Conservation (phyloP, 768 basidiomycete species). For the Mycena haematopus region DNA sequence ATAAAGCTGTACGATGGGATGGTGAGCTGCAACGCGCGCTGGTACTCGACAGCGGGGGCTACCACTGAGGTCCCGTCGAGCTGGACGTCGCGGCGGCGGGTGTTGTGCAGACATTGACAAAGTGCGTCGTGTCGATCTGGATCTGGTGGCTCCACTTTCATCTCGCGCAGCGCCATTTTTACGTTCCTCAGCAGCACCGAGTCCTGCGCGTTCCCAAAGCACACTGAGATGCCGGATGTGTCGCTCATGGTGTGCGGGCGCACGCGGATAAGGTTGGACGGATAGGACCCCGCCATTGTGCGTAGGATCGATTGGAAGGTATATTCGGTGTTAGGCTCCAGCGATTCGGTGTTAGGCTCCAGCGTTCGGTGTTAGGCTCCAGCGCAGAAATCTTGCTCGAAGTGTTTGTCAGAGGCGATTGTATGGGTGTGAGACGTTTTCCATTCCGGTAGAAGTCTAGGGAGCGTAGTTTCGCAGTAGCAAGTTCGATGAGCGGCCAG, state of each 20-base stretch:
- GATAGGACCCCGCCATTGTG: slow-evolving; percentile 90
- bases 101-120: slow-evolving; percentile 94
- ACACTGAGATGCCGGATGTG: slow-evolving; percentile 93
- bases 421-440: slow-evolving; percentile 86
- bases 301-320: slow-evolving; percentile 93
- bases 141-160: slow-evolving; percentile 93
- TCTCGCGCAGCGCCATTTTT: slow-evolving; percentile 79
- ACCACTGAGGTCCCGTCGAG: slow-evolving; percentile 56
- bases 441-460: slow-evolving; percentile 94
- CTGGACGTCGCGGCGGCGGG: slow-evolving; percentile 71
- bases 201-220: slow-evolving; percentile 92
- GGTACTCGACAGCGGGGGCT: slow-evolving; percentile 87
- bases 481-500: slow-evolving; percentile 87
- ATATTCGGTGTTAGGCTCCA: slow-evolving; percentile 85
- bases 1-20: slow-evolving; percentile 92
- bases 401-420: slow-evolving; percentile 81
- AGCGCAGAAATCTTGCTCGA: slow-evolving; percentile 88
- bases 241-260: slow-evolving; percentile 95
- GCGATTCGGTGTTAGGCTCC: too few species aligned
- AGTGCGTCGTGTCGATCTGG: slow-evolving; percentile 98
- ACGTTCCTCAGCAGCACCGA: slow-evolving; percentile 76
- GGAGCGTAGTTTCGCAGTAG: slow-evolving; percentile 83
- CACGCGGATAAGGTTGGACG: slow-evolving; percentile 82
- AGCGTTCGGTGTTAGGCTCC: slow-evolving; percentile 78
- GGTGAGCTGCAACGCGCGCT: slow-evolving; percentile 91